phyloP scores from a whole-genome alignment of 331 rosid genomes.

The Prunus yedoensis region DNA sequence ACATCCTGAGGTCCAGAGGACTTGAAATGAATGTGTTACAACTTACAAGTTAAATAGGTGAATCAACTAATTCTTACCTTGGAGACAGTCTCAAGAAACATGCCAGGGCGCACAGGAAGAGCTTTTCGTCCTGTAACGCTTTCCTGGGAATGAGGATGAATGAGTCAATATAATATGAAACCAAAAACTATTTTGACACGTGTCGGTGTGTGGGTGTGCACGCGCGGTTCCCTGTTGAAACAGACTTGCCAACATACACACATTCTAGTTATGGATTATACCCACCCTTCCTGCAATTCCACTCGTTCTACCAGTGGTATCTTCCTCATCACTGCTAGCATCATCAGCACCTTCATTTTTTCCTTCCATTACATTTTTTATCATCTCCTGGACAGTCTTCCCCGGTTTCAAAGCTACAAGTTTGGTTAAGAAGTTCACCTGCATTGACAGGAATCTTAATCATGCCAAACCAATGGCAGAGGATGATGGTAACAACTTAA shows the following conservation, averaged over 20 bases:
- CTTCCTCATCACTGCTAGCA: constrained; percentile 34
- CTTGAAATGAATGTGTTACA: constrained; percentile 12
- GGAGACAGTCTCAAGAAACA: constrained; percentile 94
- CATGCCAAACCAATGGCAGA: constrained; percentile 15
- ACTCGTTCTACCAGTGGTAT: constrained; percentile 18
- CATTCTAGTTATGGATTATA: constrained; percentile 14
- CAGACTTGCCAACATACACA: background rate
- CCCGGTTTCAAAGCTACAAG: constrained; percentile 93
- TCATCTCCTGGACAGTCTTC: constrained; percentile 71
- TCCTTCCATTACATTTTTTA: constrained; percentile 90
- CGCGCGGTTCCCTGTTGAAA: background rate
- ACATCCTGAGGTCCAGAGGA: constrained; percentile 17
- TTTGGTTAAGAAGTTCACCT: constrained; percentile 91
- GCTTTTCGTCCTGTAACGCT: constrained; percentile 65
- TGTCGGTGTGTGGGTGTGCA: background rate
- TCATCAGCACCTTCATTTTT: constrained; percentile 89
- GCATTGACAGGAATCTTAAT: constrained; percentile 32
- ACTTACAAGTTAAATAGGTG: constrained; percentile 11
- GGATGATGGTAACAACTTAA: background rate
- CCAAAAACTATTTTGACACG: background rate
- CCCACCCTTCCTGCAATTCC: constrained; percentile 86
- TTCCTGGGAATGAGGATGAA: constrained; percentile 42
- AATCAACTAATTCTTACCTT: constrained; percentile 53
- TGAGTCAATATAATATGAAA: constrained; percentile 7
- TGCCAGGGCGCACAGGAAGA: constrained; percentile 95